These are phyloP conservation scores for Calocybe cyanea DNA, from an alignment of 768 basidiomycete species.

Conservation along the genomic window DNA sequence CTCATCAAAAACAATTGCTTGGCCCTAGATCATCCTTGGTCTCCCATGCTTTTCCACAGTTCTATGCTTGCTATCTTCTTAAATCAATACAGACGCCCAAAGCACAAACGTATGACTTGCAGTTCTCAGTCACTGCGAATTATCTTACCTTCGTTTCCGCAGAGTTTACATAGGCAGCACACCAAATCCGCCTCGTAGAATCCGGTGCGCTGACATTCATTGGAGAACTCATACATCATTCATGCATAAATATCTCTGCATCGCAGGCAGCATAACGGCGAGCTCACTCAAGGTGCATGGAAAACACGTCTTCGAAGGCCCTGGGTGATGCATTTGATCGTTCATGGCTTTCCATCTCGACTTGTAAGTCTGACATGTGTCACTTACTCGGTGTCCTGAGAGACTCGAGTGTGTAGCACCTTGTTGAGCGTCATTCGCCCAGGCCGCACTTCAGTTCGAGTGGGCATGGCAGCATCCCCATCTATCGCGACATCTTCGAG, in stretches of 20 bases:
- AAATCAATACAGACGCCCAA: slow-evolving; percentile 57
- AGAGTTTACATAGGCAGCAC: slow-evolving; percentile 80
- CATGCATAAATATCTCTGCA: no score
- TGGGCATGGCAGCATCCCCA: slow-evolving; percentile 87
- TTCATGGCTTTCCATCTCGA: slow-evolving; percentile 79
- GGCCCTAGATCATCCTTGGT: slow-evolving; percentile 24
- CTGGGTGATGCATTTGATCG: slow-evolving; percentile 86
- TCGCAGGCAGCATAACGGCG: slow-evolving; percentile 76
- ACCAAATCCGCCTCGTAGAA: slow-evolving; percentile 60
- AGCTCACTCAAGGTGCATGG: slow-evolving; percentile 64
- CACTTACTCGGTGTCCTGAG: neutral
- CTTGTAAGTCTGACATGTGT: slow-evolving; percentile 26
- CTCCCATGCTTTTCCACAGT: slow-evolving; percentile 50
- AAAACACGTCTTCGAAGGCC: slow-evolving; percentile 60
- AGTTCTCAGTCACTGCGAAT: neutral
- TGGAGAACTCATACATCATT: neutral
- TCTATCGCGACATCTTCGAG: slow-evolving; percentile 60
- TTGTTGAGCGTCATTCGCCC: neutral
- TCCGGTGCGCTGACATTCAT: slow-evolving; percentile 38
- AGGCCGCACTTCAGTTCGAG: slow-evolving; percentile 76
- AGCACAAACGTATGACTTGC: slow-evolving; percentile 35
- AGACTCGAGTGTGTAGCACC: neutral
- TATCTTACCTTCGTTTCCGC: neutral
- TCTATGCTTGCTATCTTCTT: slow-evolving; percentile 84
- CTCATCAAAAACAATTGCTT: slow-evolving; percentile 5